Evolutionary conservation across 257 asterid genomes (phyloP), one percentile per base, ranked within the genome.

Genomic region (Fraxinus pennsylvanica): DNA sequence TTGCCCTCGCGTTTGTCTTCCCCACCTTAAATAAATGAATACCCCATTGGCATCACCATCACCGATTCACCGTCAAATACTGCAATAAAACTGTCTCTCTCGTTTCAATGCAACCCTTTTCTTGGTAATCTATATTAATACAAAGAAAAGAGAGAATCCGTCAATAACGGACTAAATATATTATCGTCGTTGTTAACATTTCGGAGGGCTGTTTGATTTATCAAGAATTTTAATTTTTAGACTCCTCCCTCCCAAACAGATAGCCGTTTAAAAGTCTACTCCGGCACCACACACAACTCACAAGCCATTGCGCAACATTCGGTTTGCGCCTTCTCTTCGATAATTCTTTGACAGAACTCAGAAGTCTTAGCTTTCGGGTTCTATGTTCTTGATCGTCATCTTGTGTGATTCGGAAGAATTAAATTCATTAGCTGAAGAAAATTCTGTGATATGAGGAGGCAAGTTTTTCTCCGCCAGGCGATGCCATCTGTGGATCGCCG

Each of bases 381-480:
- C 57, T 47, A 9, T 47, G 57, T 47, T 47, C 6, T 47, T 14
- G n/a, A 47, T 13, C 57, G 1, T 54, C 22, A 1, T 17, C 65
- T 54, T 54, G 22, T 5, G 19, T 52, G 63, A 45, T 13, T 45
- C 54, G 19, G 63, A 52, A 52, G 63, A 52, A 52, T 4, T 52
- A 5, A 4, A 52, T 17, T 52, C 63, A 19, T 52, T 5, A 5
- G 63, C 63, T 4, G 22, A 52, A 52, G 63, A 45, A 45, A 45
- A 45, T 9, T 45, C 54, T 54, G 9, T 6, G 17, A 19, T 5
- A 85, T 83, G 89, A 73, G 84, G 68, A 83, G 61, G 63, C 89
- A 86, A 41, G 76, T 81, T 21, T 63, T 86, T 14, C 85, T 80
- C 45, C 83, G 72, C 17, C 76, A 77, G 12, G 79, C 78, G 7